phyloP scores from a whole-genome alignment of 2,329 filamentous ascomycete genomes.

The Colletotrichum trifolii region DNA sequence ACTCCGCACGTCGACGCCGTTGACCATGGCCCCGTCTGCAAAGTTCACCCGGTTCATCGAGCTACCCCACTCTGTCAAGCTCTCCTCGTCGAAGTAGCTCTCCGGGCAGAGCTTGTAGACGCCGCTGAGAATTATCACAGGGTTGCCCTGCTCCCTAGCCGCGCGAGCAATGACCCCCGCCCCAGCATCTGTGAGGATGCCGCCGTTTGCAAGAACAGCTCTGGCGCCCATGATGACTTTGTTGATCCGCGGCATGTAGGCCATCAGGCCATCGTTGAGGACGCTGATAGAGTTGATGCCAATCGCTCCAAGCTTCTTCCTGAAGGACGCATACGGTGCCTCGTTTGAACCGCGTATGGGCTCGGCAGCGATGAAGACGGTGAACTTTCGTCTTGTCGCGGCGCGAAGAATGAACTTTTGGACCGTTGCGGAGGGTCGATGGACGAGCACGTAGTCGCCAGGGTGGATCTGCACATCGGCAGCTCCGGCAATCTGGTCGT shows the following conservation, averaged over 20 bases:
- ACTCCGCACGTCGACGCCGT: slow-evolving; percentile 80
- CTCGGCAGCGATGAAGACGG: slow-evolving; percentile 83
- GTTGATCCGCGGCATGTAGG: slow-evolving; percentile 94
- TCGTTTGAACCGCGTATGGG: slow-evolving; percentile 54
- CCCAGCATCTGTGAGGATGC: slow-evolving; percentile 86
- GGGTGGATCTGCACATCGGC: slow-evolving; percentile 93
- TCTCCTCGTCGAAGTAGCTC: slow-evolving; percentile 84
- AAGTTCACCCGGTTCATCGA: slow-evolving; percentile 81
- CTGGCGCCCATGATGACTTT: slow-evolving; percentile 93
- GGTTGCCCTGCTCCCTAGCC: slow-evolving; percentile 82
- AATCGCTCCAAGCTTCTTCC: slow-evolving; percentile 80
- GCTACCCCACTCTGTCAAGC: slow-evolving; percentile 87
- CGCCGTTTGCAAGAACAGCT: slow-evolving; percentile 88
- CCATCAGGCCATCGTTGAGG: slow-evolving; percentile 86
- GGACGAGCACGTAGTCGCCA: slow-evolving; percentile 90
- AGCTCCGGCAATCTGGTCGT: slow-evolving; percentile 90
- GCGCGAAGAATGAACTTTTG: slow-evolving; percentile 91
- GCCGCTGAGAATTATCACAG: slow-evolving; percentile 88
- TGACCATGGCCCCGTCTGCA: slow-evolving; percentile 82
- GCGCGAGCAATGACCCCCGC: slow-evolving; percentile 85
- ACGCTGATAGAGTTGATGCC: slow-evolving; percentile 88
- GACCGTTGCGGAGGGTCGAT: slow-evolving; percentile 86
- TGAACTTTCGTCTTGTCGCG: slow-evolving; percentile 90
- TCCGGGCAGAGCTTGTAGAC: slow-evolving; percentile 95
- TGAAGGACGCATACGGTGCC: slow-evolving; percentile 65